These are phyloP conservation scores for Scytalidium lignicola DNA, from an alignment of 2,329 filamentous ascomycete species.

Conservation along the genomic window DNA sequence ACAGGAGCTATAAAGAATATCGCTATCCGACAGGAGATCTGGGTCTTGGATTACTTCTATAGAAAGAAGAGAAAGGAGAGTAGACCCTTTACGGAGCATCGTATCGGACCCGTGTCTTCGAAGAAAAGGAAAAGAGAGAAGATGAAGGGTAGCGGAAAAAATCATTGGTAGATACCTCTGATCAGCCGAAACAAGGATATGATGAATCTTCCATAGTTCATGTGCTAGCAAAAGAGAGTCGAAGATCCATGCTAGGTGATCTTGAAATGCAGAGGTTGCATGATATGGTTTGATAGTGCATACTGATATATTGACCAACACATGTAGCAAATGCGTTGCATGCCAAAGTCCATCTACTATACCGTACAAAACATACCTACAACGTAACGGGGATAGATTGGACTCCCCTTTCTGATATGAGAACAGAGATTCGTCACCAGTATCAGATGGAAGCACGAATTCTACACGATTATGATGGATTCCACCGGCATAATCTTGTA, in stretches of 20 bases:
- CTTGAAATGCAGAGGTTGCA: conserved; percentile 25
- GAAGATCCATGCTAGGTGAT: conserved; percentile 27
- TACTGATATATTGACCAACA: conserved; percentile 23
- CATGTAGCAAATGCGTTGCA: conserved; percentile 19
- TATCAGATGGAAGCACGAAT: conserved; percentile 16
- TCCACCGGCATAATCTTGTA: conserved; percentile 15
- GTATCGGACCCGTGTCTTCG: conserved; percentile 10
- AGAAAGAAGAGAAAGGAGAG: conserved; percentile 20
- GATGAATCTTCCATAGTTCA: conserved; percentile 15
- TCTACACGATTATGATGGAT: conserved; percentile 7
- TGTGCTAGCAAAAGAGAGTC: conserved; percentile 22
- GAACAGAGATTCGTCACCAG: conserved; percentile 10
- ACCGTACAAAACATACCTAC: conserved; percentile 21
- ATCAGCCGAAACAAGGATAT: neutral
- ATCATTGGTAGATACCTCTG: neutral
- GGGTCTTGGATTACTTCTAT: conserved; percentile 18
- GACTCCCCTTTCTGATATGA: conserved; percentile 5
- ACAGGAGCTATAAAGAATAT: conserved; percentile 11
- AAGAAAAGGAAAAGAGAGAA: conserved; percentile 19
- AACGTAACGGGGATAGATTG: conserved; percentile 4
- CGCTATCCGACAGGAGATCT: conserved; percentile 10
- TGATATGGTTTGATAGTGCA: conserved; percentile 18
- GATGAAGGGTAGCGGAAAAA: conserved; percentile 16
- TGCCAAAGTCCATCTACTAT: conserved; percentile 20
- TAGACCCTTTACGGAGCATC: conserved; percentile 26